Percentiles rank a stretch among this genome's conserved stretches.
Evolutionary conservation across 1,284 basidiomycete genomes (phyloP).

Genomic region (Cryptococcus sp.): DNA sequence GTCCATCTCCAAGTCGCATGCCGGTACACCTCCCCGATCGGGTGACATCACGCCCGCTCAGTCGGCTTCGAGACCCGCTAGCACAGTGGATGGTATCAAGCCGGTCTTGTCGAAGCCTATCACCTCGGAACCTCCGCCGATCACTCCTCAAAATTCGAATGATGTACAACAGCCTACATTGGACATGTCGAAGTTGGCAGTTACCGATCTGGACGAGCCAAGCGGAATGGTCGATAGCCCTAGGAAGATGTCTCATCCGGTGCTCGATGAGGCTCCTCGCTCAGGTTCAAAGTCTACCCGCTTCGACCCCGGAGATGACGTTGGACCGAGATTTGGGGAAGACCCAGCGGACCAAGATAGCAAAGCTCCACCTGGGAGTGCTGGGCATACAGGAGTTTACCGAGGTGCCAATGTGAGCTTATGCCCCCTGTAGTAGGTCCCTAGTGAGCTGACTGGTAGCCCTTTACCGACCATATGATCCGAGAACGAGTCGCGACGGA

Average conservation of each 20-base stretch:
- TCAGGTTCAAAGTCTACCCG: not conserved
- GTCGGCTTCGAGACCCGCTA: not conserved
- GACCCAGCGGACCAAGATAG: slow-evolving; percentile 22
- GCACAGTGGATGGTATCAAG: too few relatives aligned
- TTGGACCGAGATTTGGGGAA: slow-evolving; percentile 51
- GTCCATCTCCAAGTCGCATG: slow-evolving; percentile 8
- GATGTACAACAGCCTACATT: not conserved
- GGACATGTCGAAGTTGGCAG: not conserved
- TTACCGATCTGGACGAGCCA: too few relatives aligned
- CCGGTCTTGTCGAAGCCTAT: not conserved
- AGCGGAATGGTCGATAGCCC: too few relatives aligned
- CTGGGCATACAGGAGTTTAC: slow-evolving; percentile 64
- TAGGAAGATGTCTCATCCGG: too few relatives aligned
- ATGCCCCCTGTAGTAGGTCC: not conserved
- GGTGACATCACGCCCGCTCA: not conserved
- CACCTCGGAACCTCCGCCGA: not conserved
- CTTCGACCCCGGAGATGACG: slow-evolving; percentile 52
- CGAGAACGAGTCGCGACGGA: slow-evolving; percentile 77
- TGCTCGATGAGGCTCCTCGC: too few relatives aligned
- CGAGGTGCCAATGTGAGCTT: slow-evolving; percentile 50
- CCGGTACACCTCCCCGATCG: not conserved
- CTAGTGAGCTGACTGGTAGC: slow-evolving; percentile 21
- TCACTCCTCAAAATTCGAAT: not conserved
- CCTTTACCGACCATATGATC: slow-evolving; percentile 58
- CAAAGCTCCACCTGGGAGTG: slow-evolving; percentile 47